phyloP scores from a whole-genome alignment of 1,284 basidiomycete genomes.

The Pulveroboletus sp. region DNA sequence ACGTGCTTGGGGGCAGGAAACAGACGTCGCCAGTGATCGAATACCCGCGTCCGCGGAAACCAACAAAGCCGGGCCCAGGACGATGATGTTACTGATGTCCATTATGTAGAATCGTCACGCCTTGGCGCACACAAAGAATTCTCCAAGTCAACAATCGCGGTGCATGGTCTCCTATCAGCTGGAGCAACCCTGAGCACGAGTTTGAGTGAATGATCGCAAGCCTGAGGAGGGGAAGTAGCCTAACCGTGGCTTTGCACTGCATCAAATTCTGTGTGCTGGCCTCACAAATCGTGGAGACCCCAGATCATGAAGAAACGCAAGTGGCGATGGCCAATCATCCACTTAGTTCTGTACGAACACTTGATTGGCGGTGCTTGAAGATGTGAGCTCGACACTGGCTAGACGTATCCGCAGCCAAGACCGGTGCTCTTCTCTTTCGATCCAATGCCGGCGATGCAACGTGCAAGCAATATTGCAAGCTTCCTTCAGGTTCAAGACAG shows the following conservation, averaged over 20 bases:
- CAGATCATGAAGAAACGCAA: neutral
- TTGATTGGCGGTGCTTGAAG: conserved; percentile 25
- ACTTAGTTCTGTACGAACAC: conserved; percentile 1
- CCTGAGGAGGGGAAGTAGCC: neutral
- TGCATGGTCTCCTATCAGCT: conserved; percentile 16
- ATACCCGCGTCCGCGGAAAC: conserved; percentile 12
- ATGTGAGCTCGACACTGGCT: conserved; percentile 7
- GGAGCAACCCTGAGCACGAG: too few relatives aligned
- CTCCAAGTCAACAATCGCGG: neutral
- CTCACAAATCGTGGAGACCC: neutral
- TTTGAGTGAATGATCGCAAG: conserved; percentile 4
- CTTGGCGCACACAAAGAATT: neutral
- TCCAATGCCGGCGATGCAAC: conserved; percentile 13
- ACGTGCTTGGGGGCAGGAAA: conserved; percentile 26
- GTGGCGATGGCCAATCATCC: conserved; percentile 3
- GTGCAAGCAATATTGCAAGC: conserved; percentile 10
- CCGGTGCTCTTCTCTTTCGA: conserved; percentile 29
- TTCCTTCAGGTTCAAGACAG: conserved; percentile 14
- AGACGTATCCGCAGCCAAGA: conserved; percentile 16
- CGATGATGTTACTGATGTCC: neutral
- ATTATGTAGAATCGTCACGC: neutral
- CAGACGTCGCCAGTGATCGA: neutral
- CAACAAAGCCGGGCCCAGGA: neutral
- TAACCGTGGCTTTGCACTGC: conserved; percentile 11
- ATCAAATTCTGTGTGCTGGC: neutral